phyloP scores from a whole-genome alignment of 2,329 filamentous ascomycete genomes.

The Neoarthrinium moseri region DNA sequence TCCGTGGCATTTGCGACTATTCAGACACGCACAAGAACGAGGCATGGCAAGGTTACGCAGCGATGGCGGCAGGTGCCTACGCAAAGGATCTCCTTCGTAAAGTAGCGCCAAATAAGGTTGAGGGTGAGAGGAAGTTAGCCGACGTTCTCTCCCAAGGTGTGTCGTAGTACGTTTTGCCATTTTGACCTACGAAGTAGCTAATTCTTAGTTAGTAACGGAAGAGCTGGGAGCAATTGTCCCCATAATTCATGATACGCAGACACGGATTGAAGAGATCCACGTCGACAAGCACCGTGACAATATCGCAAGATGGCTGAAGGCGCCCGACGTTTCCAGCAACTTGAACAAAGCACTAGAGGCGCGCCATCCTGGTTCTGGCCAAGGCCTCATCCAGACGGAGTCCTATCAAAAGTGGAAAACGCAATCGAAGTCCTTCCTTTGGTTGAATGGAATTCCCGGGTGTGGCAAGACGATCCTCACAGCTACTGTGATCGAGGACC shows the following conservation, averaged over 20 bases:
- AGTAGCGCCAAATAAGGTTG: slow-evolving; percentile 10
- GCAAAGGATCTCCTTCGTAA: slow-evolving; percentile 17
- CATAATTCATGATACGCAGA: too few species aligned
- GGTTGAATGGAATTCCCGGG: slow-evolving; percentile 38
- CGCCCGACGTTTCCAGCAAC: slow-evolving; percentile 13
- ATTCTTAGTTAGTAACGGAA: too few species aligned
- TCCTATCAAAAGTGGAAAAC: slow-evolving; percentile 30
- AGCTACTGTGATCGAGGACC: slow-evolving; percentile 32
- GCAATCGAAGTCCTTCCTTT: slow-evolving; percentile 27
- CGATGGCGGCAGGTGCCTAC: slow-evolving; percentile 22
- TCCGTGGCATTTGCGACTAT: slow-evolving; percentile 28
- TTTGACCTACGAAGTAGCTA: too few species aligned
- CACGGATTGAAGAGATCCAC: too few species aligned
- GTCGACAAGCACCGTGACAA: slow-evolving; percentile 11
- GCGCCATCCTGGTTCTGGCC: slow-evolving; percentile 29
- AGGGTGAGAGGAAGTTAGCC: slow-evolving; percentile 1
- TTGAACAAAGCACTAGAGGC: slow-evolving; percentile 26
- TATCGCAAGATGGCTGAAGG: neutral
- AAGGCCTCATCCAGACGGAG: slow-evolving; percentile 30
- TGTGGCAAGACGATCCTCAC: slow-evolving; percentile 41
- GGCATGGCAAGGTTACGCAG: slow-evolving; percentile 23
- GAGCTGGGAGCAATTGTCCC: too few species aligned
- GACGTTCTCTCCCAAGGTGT: slow-evolving; percentile 6
- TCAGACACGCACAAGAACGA: slow-evolving; percentile 25
- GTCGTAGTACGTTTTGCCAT: too few species aligned